Evolutionary conservation across 768 basidiomycete genomes (phyloP).

Genomic region (Hemileccinum impolitum): DNA sequence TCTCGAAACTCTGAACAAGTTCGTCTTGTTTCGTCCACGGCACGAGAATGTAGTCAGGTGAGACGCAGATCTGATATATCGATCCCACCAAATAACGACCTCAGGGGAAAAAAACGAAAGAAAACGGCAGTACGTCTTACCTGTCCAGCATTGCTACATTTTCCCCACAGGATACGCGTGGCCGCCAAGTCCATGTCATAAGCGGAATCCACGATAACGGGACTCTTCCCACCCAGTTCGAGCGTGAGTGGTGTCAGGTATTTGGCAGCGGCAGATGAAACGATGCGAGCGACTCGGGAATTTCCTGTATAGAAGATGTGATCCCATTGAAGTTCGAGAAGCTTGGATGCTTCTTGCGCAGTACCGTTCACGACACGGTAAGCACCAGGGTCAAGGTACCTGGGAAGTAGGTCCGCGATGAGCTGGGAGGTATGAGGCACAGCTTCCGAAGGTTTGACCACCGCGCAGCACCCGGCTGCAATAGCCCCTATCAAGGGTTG

Average conservation of each 20-base stretch:
- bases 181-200: conserved; percentile 50
- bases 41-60: conserved; percentile 46
- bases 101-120: neutral
- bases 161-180: conserved; percentile 65
- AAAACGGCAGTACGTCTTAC: conserved; percentile 20
- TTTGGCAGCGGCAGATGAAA: conserved; percentile 25
- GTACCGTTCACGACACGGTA: conserved; percentile 53
- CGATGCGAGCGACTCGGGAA: conserved; percentile 22
- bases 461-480: conserved; percentile 65
- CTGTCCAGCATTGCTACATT: conserved; percentile 64
- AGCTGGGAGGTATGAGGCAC: conserved; percentile 47
- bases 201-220: conserved; percentile 43
- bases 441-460: conserved; percentile 64
- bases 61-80: conserved; percentile 34
- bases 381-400: conserved; percentile 50
- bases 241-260: conserved; percentile 35
- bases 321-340: conserved; percentile 31
- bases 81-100: neutral
- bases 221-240: conserved; percentile 40
- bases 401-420: conserved; percentile 51
- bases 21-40: conserved; percentile 41
- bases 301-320: conserved; percentile 40
- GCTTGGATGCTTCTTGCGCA: conserved; percentile 36
- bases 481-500: conserved; percentile 69
- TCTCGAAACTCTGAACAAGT: conserved; percentile 43